Evolutionary conservation across 202 grass and related monocot genomes (phyloP), one percentile per base, ranked within the genome.

Genomic region (Zizania palustris): DNA sequence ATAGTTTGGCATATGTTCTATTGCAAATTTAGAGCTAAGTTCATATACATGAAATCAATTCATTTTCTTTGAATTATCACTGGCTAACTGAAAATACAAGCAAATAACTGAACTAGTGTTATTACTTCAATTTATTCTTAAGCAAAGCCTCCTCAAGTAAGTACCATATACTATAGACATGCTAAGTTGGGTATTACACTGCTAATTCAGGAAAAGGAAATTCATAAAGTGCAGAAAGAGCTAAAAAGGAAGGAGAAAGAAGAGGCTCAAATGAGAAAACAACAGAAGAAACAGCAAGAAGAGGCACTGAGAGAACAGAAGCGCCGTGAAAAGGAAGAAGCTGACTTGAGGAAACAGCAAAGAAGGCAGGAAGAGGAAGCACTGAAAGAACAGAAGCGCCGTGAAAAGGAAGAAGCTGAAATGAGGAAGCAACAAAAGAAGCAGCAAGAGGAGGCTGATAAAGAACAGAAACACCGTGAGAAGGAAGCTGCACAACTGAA

Each of bases 351-450:
- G 65, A 97, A 89, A 83, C 90, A 85, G 62, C 83, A 82, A 76
- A 97, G 77, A 68, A 83, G 65, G 62, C 68, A 86, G 35, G 82
- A 97, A 65, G 89, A 92, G 57, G 87, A 93, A 81, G 76, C 86
- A 76, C 79, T 89, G 73, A 97, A 89, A 69, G 90, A 91, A 78
- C 78, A 82, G 63, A 97, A 93, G 50, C 74, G 88, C 4, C 74
- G 85, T 72, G 93, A 93, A 77, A 97, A 93, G 82, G 93, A 93
- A 88, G 90, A 93, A 87, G 67, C 79, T 62, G 88, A 93, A 80
- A 50, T 73, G 45, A 93, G 85, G 53, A 97, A 87, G 70, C 90
- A 89, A 41, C 81, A 89, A 67, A 91, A 93, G 76, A 97, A 81
- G 63, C 88, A 86, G 79, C 87, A 97, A 69, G 95, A 98, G 72